Base-by-base conservation (phyloP, 73 alveolate genomes). In the Diophrys appendiculata region DNA sequence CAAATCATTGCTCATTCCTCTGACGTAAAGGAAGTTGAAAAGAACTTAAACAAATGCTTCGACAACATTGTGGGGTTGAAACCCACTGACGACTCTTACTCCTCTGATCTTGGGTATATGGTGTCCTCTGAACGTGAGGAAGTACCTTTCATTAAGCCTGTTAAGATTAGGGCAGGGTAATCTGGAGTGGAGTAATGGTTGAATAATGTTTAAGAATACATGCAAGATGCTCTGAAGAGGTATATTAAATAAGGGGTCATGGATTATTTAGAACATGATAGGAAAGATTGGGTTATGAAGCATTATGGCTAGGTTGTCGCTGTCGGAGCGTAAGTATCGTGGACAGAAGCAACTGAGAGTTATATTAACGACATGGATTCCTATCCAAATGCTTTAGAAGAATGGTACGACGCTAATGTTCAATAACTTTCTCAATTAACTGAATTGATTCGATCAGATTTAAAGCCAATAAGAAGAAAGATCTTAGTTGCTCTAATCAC, bases 121-220 rank as follows among this genome's bases (percentile, higher is more conserved):
- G 92, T 90, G 29, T 89, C 98, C 32, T 96, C 96, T 33, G 99
- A 97, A 80, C 98, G 98, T 26, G 99, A 98, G 90, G 90, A 80
- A 81, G 97, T 98, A 14, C 54, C 29, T 2, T 80, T 83, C 74
- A 67, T 68, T 13, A 82, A 77, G 31, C 35, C 87, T 13, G 72
- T 76, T n/a, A 83, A 73, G 65, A 86, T 85, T 27, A 86, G 75
- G 82, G 81, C 33, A 54, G 78, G 92, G 64, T 64, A 27, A 76
- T 11, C 28, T 60, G 69, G 82, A 5, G 76, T 72, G 5, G 77
- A 78, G 32, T 24, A 0, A n/a, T 72, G 82, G 99, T 80, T 97
- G 73, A 84, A 94, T 65, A 53, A 80, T 71, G 97, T 97, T 54
- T 95, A 97, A 76, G 95, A 89, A 60, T 83, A 89, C 68, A 97